Evolutionary conservation across 768 basidiomycete species (phyloP).

Genomic region (Guyanaporus albipodus): DNA sequence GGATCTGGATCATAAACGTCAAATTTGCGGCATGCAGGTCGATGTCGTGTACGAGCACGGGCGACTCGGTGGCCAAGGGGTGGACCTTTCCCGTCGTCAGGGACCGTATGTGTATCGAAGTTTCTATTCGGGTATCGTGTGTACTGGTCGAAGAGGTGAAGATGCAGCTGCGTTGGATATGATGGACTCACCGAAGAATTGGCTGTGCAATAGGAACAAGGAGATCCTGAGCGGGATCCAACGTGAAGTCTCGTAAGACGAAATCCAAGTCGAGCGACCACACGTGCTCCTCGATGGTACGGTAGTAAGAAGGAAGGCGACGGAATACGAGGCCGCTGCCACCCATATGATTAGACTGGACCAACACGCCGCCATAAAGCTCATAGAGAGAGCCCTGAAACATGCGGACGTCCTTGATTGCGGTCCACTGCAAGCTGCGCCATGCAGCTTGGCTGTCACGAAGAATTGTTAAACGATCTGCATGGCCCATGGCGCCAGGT

Average conservation of each 20-base stretch:
- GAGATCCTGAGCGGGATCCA: conserved; percentile 68
- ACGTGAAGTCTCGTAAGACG: conserved; percentile 50
- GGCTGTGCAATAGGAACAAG: conserved; percentile 47
- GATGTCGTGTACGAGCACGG: conserved; percentile 28
- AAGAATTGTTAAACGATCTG: conserved; percentile 39
- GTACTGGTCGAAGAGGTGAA: conserved; percentile 8
- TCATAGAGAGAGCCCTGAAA: conserved; percentile 48
- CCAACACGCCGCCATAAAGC: conserved; percentile 55
- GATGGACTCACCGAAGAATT: conserved; percentile 29
- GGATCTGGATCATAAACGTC: conserved; percentile 53
- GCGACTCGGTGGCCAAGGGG: conserved; percentile 37
- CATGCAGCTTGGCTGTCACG: conserved; percentile 37
- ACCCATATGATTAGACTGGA: conserved; percentile 31
- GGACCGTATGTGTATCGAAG: conserved; percentile 41
- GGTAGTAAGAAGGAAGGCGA: conserved; percentile 46
- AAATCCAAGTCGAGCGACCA: conserved; percentile 43
- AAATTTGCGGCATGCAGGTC: conserved; percentile 17
- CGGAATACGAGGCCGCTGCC: conserved; percentile 38
- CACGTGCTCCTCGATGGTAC: conserved; percentile 41
- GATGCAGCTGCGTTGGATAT: background rate
- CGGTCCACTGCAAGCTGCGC: conserved; percentile 37
- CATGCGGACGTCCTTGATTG: conserved; percentile 37
- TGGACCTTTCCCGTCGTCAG: conserved; percentile 45
- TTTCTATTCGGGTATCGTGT: conserved; percentile 16
- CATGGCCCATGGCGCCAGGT: conserved; percentile 22